Evolutionary conservation across 768 basidiomycete genomes (phyloP).

Genomic region (Butyriboletus loyo): DNA sequence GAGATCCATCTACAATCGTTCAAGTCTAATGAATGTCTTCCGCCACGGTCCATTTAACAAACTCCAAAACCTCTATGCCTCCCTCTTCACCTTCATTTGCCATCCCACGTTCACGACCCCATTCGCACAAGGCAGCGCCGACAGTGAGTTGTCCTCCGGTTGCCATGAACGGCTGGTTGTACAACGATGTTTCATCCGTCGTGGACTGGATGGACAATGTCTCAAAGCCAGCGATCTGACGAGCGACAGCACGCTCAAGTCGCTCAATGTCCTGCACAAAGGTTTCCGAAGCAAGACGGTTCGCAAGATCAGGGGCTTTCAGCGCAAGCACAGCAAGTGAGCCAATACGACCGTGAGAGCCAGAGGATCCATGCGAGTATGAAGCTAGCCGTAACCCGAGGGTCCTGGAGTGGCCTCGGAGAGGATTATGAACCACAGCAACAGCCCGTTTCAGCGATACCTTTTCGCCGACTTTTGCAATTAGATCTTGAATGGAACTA

Average conservation of each 20-base stretch:
- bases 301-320: slow-evolving; percentile 44
- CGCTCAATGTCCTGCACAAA: slow-evolving; percentile 57
- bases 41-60: slow-evolving; percentile 65
- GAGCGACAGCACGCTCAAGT: slow-evolving; percentile 72
- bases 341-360: slow-evolving; percentile 58
- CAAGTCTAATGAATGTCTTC: slow-evolving; percentile 29
- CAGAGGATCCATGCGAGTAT: slow-evolving; percentile 59
- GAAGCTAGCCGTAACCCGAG: slow-evolving; percentile 47
- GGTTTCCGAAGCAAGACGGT: slow-evolving; percentile 42
- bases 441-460: slow-evolving; percentile 64
- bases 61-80: slow-evolving; percentile 43
- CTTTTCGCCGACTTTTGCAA: slow-evolving; percentile 80
- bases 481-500: slow-evolving; percentile 62
- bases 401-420: slow-evolving; percentile 31
- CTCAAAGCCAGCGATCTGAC: slow-evolving; percentile 84
- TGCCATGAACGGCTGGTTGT: slow-evolving; percentile 73
- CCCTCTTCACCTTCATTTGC: slow-evolving; percentile 29
- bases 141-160: slow-evolving; percentile 53
- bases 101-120: slow-evolving; percentile 53
- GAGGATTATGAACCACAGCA: slow-evolving; percentile 37
- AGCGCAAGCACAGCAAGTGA: slow-evolving; percentile 55
- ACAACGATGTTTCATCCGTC: slow-evolving; percentile 53
- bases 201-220: slow-evolving; percentile 48
- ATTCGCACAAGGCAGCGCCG: slow-evolving; percentile 40
- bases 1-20: neutral